Evolutionary conservation across 192 early-diverging fungal genomes (phyloP), one percentile per base, ranked within the genome.

Genomic region (Podila horticola): DNA sequence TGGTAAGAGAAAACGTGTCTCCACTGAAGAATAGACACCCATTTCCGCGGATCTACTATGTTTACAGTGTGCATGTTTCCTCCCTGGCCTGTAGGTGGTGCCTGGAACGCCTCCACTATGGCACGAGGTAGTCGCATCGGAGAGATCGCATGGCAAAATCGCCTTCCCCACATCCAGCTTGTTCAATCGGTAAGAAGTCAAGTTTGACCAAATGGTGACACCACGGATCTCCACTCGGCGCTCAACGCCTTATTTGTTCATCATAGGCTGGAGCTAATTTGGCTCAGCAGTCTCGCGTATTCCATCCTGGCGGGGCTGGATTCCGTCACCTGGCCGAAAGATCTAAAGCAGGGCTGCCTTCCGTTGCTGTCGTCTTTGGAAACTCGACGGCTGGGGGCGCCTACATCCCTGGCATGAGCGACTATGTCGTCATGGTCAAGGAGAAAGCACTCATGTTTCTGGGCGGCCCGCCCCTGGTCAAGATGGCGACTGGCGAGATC

Each of bases 401-500:
- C 10, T 92, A 92, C 58, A 82, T 86, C 15, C 90, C 90, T 29
- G 87, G 84, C 34, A 88, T 92, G 88, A 89, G 85, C 49, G 91
- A 92, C 74, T 92, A 90, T 79, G 82, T 90, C 26, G 88, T 92
- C 38, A 91, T 92, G 90, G 90, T 92, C 59, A 90, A 92, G 68
- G 79, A 61, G 67, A 82, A 91, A 52, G 91, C 91, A 13, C 84
- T 88, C 67, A 87, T 92, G 5, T 92, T 91, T 67, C 66, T 92
- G 28, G 91, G 91, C 22, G 91, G 91, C n/a, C 91, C 91, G 20
- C 91, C 91, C 7, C 60, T 92, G 28, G 91, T 92, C 30, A 83
- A 91, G 62, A 89, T 90, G 91, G 91, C 91, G 5, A 92, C 89
- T 0, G 91, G 91, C 58, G 91, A 92, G 73, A 81, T 89, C 10